Conservation (phyloP, 2,329 filamentous ascomycete genomes). For the Epichloe sylvatica region DNA sequence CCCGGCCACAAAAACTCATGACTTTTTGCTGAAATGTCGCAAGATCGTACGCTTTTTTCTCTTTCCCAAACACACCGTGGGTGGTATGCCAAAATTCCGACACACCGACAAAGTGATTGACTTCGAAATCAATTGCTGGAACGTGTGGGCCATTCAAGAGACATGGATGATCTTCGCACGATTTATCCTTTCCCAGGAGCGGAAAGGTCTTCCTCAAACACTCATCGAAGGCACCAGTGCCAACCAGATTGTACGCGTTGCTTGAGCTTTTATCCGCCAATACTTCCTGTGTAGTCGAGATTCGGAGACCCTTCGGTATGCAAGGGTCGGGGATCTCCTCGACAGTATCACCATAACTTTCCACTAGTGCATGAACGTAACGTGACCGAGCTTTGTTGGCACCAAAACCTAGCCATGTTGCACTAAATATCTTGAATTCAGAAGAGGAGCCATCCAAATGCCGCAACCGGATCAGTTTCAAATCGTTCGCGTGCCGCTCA, state of each 20-base stretch:
- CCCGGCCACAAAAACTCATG: conserved; percentile 66
- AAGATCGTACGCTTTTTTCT: conserved; percentile 77
- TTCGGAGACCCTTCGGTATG: conserved; percentile 62
- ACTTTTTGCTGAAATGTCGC: conserved; percentile 78
- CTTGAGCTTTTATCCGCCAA: conserved; percentile 17
- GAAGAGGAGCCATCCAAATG: conserved; percentile 62
- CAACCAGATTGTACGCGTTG: conserved; percentile 46
- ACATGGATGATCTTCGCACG: conserved; percentile 73
- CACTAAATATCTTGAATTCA: conserved; percentile 86
- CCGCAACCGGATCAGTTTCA: conserved; percentile 74
- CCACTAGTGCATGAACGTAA: conserved; percentile 65
- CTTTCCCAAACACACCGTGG: conserved; percentile 76
- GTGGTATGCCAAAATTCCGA: conserved; percentile 99
- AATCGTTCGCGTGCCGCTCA: conserved; percentile 73
- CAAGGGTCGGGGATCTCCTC: conserved; percentile 80
- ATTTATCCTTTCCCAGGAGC: conserved; percentile 74
- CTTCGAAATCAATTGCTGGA: conserved; percentile 87
- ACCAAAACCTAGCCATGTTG: conserved; percentile 95
- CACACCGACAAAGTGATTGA: conserved; percentile 95
- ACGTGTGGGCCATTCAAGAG: conserved; percentile 83
- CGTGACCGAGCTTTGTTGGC: conserved; percentile 80
- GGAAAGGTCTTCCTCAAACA: conserved; percentile 74
- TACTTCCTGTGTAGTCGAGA: conserved; percentile 51
- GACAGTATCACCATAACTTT: conserved; percentile 44
- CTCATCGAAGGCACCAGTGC: conserved; percentile 76